Evolutionary conservation across 1,284 basidiomycete species (phyloP), one percentile per base, ranked within the genome.

Genomic region (Gymnopus androsaceus): DNA sequence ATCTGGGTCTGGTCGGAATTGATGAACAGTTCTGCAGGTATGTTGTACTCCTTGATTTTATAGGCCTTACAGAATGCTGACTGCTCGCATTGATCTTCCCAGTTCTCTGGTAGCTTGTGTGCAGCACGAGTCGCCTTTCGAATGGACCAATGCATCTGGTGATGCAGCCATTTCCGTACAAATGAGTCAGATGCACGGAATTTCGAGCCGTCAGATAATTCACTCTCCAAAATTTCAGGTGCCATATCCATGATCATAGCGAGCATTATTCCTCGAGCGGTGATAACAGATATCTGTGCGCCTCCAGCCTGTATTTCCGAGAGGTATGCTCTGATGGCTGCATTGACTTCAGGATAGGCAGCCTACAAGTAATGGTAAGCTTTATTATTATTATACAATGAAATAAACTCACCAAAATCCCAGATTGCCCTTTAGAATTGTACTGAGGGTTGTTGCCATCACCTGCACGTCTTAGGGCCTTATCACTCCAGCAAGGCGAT

Each of bases 101-200:
- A 65, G 54, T 69, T 51, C 8, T 15, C 33, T 4, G 68, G 68
- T 2, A 60, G 46, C 45, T 70, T 70, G 50, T 69, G 67, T 4
- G 63, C 64, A 7, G 68, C 65, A 17, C 59, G 58, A 1, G 66
- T 67, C 15, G 56, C 51, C 21, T 44, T 41, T 21, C 65, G 63
- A n/a, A 51, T 11, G 0, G 60, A 54, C 64, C 63, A 64, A 5
- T 52, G n/a, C n/a, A 62, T 19, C 21, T 49, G 14, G 17, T 34
- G 12, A 31, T 55, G 54, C 21, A 62, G 31, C 23, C 53, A 59
- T 17, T 49, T 34, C 11, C 50, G 46, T 1, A 44, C 42, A 37
- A 54, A 54, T 23, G 42, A 33, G 19, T 54, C 40, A 2, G 42
- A 54, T 4, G 33, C 28, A 15, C 33, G 23, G 42, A 54, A 54